A percentile compares a stretch with the other conserved stretches of the same genome.
These are phyloP conservation scores for Cytospora piceae DNA, from an alignment of 2,329 filamentous ascomycete species.

Conservation along the genomic window DNA sequence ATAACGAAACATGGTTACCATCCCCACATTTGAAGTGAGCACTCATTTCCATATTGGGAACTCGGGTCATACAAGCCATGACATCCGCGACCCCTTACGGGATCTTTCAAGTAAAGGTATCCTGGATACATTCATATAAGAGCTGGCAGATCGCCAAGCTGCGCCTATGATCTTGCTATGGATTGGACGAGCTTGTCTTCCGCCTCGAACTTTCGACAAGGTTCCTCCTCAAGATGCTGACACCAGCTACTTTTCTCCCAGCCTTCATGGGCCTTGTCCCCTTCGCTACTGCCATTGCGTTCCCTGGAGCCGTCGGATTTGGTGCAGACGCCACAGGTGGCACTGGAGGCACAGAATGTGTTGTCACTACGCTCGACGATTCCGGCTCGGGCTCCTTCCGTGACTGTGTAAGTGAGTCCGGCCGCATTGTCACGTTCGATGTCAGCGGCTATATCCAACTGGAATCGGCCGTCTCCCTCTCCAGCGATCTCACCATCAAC, in stretches of 20 bases:
- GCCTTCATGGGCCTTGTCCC: slow-evolving; percentile 13
- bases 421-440: slow-evolving; percentile 49
- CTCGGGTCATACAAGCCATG: not conserved
- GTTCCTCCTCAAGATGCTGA: slow-evolving; percentile 12
- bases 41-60: not conserved
- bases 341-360: slow-evolving; percentile 46
- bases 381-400: slow-evolving; percentile 50
- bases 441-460: slow-evolving; percentile 51
- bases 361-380: slow-evolving; percentile 50
- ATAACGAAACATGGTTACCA: not conserved
- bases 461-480: slow-evolving; percentile 45
- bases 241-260: not conserved
- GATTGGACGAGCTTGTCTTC: slow-evolving; percentile 15
- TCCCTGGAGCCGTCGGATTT: slow-evolving; percentile 52
- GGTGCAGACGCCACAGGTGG: slow-evolving; percentile 50
- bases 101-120: no score
- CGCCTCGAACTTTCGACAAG: not conserved
- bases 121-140: not conserved
- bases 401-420: slow-evolving; percentile 49
- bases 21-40: not conserved
- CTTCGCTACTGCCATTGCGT: slow-evolving; percentile 37
- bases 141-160: slow-evolving; percentile 6
- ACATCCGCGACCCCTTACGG: not conserved
- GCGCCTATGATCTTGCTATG: not conserved
- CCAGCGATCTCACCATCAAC: slow-evolving; percentile 48